phyloP scores from a whole-genome alignment of 75 land plant species.

The Ceratopteris richardii region DNA sequence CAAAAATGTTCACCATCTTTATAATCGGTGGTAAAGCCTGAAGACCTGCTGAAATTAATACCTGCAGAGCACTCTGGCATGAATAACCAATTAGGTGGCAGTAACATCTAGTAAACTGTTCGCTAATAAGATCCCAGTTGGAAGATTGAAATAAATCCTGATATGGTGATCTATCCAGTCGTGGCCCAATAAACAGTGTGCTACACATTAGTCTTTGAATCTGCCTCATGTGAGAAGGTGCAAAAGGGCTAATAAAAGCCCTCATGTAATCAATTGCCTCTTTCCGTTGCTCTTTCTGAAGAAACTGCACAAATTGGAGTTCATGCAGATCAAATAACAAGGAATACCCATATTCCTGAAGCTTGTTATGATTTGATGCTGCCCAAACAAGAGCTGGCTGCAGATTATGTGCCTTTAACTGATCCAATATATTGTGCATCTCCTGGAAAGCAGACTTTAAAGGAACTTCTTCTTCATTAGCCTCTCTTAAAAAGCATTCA shows the following conservation, averaged over 20 bases:
- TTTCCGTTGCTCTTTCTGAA: slow-evolving; percentile 35
- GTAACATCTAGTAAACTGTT: slow-evolving; percentile 65
- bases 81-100: slow-evolving; percentile 78
- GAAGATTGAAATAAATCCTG: slow-evolving; percentile 48
- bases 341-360: slow-evolving; percentile 49
- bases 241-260: slow-evolving; percentile 55
- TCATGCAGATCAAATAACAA: slow-evolving; percentile 76
- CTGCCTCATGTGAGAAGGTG: slow-evolving; percentile 43
- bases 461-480: slow-evolving; percentile 37
- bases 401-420: slow-evolving; percentile 51
- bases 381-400: slow-evolving; percentile 82
- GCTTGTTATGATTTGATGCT: slow-evolving; percentile 32
- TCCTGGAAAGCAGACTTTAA: slow-evolving; percentile 64
- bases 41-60: slow-evolving; percentile 62
- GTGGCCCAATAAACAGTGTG: slow-evolving; percentile 48
- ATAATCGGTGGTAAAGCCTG: slow-evolving; percentile 69
- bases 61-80: slow-evolving; percentile 66
- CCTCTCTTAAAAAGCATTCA: slow-evolving; percentile 62
- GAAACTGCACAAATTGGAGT: slow-evolving; percentile 70
- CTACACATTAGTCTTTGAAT: slow-evolving; percentile 77
- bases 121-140: slow-evolving; percentile 64
- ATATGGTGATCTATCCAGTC: slow-evolving; percentile 71
- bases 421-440: slow-evolving; percentile 57
- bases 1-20: slow-evolving; percentile 68
- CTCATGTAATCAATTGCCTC: slow-evolving; percentile 69